Conservation (phyloP, 768 basidiomycete species). For the Naganishia vaughanmartiniae region DNA sequence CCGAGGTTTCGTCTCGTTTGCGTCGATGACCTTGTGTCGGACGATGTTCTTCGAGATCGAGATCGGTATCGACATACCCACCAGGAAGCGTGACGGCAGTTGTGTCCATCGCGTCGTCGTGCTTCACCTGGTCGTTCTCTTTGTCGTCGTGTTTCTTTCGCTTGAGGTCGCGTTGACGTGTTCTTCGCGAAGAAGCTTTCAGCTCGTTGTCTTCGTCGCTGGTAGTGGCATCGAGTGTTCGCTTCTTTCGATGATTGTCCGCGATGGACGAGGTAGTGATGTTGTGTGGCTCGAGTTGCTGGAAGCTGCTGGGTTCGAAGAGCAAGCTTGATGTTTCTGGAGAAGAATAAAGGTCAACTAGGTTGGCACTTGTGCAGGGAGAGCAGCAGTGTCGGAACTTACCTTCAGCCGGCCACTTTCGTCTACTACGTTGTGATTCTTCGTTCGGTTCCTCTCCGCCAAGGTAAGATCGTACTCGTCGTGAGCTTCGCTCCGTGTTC, state of each 20-base stretch:
- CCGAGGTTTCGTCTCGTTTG: neutral
- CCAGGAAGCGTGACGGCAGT: neutral
- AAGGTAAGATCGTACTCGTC: too few relatives aligned
- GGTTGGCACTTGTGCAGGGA: too few relatives aligned
- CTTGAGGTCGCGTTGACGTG: neutral
- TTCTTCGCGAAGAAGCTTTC: neutral
- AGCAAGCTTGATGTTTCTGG: too few relatives aligned
- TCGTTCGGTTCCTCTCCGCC: too few relatives aligned
- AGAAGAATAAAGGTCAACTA: too few relatives aligned
- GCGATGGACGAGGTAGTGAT: too few relatives aligned
- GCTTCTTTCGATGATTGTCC: neutral
- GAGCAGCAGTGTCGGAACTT: too few relatives aligned
- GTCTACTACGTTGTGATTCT: too few relatives aligned
- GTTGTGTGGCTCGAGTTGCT: too few relatives aligned
- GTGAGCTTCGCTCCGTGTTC: too few relatives aligned
- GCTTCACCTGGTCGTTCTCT: neutral
- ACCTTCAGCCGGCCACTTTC: too few relatives aligned
- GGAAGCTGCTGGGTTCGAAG: too few relatives aligned
- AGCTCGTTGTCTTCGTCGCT: neutral
- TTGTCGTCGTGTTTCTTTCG: neutral
- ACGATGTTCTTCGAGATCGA: neutral
- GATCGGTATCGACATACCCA: neutral
- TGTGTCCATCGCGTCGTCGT: neutral
- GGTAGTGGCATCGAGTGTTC: neutral
- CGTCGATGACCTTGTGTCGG: neutral